These are phyloP conservation scores for Aspergillus sp. DNA, from an alignment of 2,329 filamentous ascomycete genomes.

Conservation along the genomic window DNA sequence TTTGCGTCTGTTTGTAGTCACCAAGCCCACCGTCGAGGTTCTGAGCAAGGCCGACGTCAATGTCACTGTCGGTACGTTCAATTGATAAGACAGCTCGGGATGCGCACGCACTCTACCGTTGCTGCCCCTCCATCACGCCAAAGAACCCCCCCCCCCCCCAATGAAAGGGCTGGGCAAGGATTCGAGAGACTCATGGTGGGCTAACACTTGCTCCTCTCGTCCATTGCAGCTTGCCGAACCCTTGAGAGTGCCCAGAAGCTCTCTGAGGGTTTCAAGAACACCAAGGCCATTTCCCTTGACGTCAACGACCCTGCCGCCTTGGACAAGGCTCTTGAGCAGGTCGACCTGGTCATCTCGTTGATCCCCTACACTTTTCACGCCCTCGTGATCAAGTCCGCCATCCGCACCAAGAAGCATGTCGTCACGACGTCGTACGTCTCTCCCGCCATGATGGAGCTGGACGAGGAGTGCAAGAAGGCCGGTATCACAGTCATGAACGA, in stretches of 20 bases:
- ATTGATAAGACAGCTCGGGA: background rate
- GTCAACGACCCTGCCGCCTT: constrained; percentile 74
- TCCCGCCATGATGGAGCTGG: constrained; percentile 86
- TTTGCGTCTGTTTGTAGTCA: constrained; percentile 40
- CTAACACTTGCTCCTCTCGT: constrained; percentile 1
- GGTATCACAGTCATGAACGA: constrained; percentile 98
- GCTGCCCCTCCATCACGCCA: background rate
- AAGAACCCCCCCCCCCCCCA: background rate
- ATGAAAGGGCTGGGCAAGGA: background rate
- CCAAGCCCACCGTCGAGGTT: constrained; percentile 64
- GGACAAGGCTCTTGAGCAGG: constrained; percentile 75
- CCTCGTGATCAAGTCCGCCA: constrained; percentile 87
- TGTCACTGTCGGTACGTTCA: constrained; percentile 63
- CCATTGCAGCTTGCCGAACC: constrained; percentile 70
- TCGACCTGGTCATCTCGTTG: constrained; percentile 75
- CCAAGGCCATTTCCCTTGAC: constrained; percentile 78
- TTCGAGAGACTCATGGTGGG: background rate
- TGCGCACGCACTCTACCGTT: background rate
- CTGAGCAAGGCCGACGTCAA: constrained; percentile 60
- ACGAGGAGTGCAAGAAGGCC: constrained; percentile 78
- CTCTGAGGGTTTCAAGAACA: constrained; percentile 67
- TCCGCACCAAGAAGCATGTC: constrained; percentile 91
- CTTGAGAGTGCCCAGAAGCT: constrained; percentile 75
- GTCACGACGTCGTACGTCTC: constrained; percentile 94
- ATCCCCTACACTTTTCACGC: constrained; percentile 93